Conservation (phyloP, 768 basidiomycete species). For the Lenzites betulinus region DNA sequence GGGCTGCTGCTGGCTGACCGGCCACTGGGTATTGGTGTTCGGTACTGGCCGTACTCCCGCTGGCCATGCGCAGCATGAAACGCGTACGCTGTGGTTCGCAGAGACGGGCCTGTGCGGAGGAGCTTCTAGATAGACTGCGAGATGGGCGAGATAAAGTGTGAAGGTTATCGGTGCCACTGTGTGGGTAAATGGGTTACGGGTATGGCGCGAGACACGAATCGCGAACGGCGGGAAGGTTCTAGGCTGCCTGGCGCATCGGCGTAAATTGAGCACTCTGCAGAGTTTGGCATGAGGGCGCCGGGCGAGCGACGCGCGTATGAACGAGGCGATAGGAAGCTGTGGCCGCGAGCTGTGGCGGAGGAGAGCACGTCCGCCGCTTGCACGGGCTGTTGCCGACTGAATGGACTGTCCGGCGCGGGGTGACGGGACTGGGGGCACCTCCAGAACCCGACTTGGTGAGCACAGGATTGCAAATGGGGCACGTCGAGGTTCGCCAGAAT, state of each 20-base stretch:
- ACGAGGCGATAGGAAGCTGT: neutral
- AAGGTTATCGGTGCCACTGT: conserved; percentile 15
- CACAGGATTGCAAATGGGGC: neutral
- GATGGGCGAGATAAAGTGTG: conserved; percentile 19
- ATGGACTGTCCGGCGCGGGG: neutral
- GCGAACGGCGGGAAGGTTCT: neutral
- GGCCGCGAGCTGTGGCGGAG: conserved; percentile 1
- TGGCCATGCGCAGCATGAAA: neutral
- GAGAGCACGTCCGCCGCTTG: neutral
- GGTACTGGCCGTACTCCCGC: neutral
- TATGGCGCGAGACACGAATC: too few species aligned
- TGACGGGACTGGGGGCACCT: neutral
- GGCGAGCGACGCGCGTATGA: neutral
- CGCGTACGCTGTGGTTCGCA: neutral
- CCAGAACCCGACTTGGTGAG: conserved; percentile 4
- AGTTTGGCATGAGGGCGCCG: neutral
- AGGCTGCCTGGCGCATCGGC: neutral
- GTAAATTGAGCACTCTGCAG: neutral
- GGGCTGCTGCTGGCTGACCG: too few species aligned
- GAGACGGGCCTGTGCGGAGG: neutral
- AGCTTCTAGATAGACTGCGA: conserved; percentile 20
- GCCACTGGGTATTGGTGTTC: too few species aligned
- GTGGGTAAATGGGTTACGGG: conserved; percentile 9
- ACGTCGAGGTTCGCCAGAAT: neutral
- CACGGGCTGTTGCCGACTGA: neutral